A percentile compares a stretch with the other conserved stretches of the same genome.
Conservation (phyloP, 2,329 filamentous ascomycete genomes). For the Botrytis pseudocinerea region DNA sequence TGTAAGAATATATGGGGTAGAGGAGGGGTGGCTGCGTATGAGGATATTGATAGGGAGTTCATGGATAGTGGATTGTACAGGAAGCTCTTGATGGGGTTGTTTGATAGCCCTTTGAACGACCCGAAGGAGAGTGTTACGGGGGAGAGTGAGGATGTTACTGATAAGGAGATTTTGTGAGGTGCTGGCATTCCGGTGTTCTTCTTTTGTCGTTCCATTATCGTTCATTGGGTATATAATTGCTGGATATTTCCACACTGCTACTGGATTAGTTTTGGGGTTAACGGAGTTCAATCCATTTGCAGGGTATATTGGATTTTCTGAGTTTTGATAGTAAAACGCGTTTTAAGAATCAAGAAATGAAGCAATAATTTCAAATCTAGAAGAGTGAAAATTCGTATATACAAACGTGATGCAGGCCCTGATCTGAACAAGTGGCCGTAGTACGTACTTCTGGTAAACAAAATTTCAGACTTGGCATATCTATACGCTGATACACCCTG, state of each 20-base stretch:
- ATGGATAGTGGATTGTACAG: conserved; percentile 16
- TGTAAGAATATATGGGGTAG: conserved; percentile 20
- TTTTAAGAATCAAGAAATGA: not conserved
- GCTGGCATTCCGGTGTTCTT: not conserved
- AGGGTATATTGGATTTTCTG: not conserved
- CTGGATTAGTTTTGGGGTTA: not conserved
- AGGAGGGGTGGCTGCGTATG: conserved; percentile 17
- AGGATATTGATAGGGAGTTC: conserved; percentile 22
- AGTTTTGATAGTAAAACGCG: not conserved
- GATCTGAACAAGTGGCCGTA: not conserved
- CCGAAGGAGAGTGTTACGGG: not conserved
- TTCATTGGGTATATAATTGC: not conserved
- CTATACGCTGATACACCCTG: not conserved
- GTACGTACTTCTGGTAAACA: not conserved
- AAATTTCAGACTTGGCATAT: not conserved
- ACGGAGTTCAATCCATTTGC: not conserved
- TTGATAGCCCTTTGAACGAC: not conserved
- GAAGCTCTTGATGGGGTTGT: conserved; percentile 20
- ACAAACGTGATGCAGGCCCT: not conserved
- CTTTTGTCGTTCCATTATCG: not conserved
- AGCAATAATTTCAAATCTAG: not conserved
- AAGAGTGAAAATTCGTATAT: not conserved
- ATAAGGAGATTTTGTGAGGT: not conserved
- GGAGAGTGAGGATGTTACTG: not conserved
- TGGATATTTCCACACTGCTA: not conserved